phyloP scores from a whole-genome alignment of 2,329 filamentous ascomycete genomes.

The Dactylellina parvicollis region DNA sequence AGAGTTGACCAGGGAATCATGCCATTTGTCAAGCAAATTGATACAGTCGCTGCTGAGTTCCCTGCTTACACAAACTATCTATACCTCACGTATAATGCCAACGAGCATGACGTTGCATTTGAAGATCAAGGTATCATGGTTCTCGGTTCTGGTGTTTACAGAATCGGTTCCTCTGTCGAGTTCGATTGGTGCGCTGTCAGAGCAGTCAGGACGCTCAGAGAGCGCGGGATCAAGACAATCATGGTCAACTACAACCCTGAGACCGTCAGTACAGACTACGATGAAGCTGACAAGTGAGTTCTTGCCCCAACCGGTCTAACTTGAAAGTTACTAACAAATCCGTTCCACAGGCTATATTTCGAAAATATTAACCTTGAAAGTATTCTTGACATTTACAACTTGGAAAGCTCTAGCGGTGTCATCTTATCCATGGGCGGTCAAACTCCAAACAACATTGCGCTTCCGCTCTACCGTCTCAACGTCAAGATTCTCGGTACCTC shows the following conservation, averaged over 20 bases:
- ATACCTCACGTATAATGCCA: conserved; percentile 94
- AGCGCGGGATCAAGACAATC: conserved; percentile 87
- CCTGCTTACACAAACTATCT: conserved; percentile 94
- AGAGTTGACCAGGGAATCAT: conserved; percentile 82
- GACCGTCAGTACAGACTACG: conserved; percentile 88
- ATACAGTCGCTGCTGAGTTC: conserved; percentile 95
- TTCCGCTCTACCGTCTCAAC: conserved; percentile 85
- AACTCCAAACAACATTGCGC: conserved; percentile 95
- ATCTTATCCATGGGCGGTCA: conserved; percentile 97
- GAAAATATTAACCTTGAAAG: conserved; percentile 93
- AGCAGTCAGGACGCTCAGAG: conserved; percentile 87
- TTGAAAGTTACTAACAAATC: conserved; percentile 1
- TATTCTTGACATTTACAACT: conserved; percentile 89
- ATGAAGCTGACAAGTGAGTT: conserved; percentile 79
- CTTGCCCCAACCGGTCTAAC: neutral
- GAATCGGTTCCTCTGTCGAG: conserved; percentile 96
- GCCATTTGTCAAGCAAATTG: conserved; percentile 96
- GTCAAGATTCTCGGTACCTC: conserved; percentile 95
- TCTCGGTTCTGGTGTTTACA: conserved; percentile 92
- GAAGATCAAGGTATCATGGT: conserved; percentile 96
- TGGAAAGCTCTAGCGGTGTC: conserved; percentile 84
- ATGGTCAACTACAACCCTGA: conserved; percentile 97
- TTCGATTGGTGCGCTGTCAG: conserved; percentile 99
- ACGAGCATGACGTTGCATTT: conserved; percentile 83
- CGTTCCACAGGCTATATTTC: conserved; percentile 74